phyloP scores from a whole-genome alignment of 2,329 filamentous ascomycete species.

The Penicillium frequentans region DNA sequence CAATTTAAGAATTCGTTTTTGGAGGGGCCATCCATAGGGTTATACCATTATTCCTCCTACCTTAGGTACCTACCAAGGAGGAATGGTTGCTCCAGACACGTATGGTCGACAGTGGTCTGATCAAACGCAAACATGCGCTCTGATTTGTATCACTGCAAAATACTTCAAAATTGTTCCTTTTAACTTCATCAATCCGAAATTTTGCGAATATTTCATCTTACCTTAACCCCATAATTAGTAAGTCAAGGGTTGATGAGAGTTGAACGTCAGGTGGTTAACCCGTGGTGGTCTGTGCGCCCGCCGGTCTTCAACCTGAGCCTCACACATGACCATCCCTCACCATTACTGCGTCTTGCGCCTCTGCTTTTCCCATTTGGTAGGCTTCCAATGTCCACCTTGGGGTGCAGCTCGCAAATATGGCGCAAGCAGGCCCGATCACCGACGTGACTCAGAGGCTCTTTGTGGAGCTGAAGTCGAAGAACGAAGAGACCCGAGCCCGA shows the following conservation, averaged over 20 bases:
- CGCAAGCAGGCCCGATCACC: constrained; percentile 46
- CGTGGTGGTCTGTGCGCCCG: constrained; percentile 24
- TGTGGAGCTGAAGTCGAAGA: constrained; percentile 58
- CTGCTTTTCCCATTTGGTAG: constrained; percentile 30
- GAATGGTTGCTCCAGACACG: no score
- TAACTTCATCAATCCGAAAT: accelerated
- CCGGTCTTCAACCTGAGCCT: constrained; percentile 25
- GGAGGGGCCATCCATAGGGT: no score
- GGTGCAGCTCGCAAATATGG: constrained; percentile 44
- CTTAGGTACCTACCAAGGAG: no score
- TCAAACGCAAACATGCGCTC: background rate
- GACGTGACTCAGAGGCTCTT: constrained; percentile 58
- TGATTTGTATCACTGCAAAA: background rate
- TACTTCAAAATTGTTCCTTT: background rate
- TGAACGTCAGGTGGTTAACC: constrained; percentile 8
- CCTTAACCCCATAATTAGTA: no score
- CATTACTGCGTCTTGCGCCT: constrained; percentile 23
- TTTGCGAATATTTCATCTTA: no score
- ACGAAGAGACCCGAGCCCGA: constrained; percentile 50
- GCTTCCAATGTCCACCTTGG: constrained; percentile 41
- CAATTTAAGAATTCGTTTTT: background rate
- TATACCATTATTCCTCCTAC: background rate
- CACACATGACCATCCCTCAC: constrained; percentile 26
- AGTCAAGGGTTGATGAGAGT: background rate
- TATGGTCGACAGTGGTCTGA: no score